Conservation (phyloP, 1,284 basidiomycete genomes). For the Vanrija humicola region DNA sequence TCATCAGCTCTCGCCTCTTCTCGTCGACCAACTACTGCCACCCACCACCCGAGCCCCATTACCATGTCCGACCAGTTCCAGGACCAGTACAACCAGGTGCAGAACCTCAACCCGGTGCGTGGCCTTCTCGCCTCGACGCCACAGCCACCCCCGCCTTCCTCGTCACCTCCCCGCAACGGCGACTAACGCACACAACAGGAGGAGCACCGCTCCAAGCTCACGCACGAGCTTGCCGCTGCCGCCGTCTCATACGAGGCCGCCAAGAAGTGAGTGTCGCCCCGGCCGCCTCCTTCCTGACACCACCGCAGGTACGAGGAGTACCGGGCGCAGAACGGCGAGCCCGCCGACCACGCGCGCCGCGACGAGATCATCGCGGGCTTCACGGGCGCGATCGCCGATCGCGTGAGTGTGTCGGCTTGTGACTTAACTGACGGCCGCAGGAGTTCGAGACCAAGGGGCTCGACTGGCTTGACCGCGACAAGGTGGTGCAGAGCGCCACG, state of each 20-base stretch:
- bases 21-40: too few relatives aligned
- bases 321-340: too few relatives aligned
- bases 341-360: too few relatives aligned
- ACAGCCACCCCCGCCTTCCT: not conserved
- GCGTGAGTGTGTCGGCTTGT: not conserved
- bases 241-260: conserved; percentile 1
- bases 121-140: too few relatives aligned
- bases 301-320: not conserved
- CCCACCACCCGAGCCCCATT: too few relatives aligned
- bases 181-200: not conserved
- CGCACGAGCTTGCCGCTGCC: not conserved
- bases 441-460: conserved; percentile 12
- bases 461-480: conserved; percentile 9
- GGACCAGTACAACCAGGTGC: too few relatives aligned
- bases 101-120: too few relatives aligned
- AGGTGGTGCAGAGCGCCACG: conserved; percentile 7
- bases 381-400: conserved; percentile 25
- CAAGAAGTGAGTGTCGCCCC: not conserved
- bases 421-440: not conserved
- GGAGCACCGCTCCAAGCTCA: too few relatives aligned
- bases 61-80: too few relatives aligned
- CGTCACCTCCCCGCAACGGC: not conserved
- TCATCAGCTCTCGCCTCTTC: too few relatives aligned
- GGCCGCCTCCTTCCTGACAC: not conserved
- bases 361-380: conserved; percentile 36